Evolutionary conservation across 176 grass and related monocot genomes (phyloP).

Genomic region (Oryza officinalis): DNA sequence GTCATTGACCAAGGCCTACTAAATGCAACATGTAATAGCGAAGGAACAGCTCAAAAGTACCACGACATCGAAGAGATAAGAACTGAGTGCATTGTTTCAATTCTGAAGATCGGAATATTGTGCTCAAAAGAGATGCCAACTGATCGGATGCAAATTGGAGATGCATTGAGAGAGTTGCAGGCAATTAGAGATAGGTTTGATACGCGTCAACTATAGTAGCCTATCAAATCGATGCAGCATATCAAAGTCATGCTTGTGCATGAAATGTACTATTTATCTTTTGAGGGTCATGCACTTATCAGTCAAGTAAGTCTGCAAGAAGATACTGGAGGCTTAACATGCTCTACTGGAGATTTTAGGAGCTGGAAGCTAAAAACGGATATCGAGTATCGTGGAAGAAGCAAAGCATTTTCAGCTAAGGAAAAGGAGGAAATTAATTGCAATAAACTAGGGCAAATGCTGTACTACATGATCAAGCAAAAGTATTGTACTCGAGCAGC

Average conservation of each 20-base stretch:
- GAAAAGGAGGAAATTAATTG: neutral
- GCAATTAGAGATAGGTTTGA: neutral
- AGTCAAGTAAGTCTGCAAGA: neutral
- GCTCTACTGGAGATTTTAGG: neutral
- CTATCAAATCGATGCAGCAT: neutral
- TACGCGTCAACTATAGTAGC: neutral
- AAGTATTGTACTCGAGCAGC: too few relatives aligned
- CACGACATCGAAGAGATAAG: neutral
- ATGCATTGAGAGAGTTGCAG: constrained; percentile 30
- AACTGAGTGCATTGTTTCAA: neutral
- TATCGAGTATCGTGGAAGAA: neutral
- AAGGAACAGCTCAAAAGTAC: neutral
- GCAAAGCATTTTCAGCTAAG: neutral
- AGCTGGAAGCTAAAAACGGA: neutral
- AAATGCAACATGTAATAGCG: neutral
- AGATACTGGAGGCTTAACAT: neutral
- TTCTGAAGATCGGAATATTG: constrained; percentile 2
- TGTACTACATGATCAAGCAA: neutral
- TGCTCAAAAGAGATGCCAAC: constrained; percentile 15
- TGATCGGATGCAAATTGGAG: constrained; percentile 7
- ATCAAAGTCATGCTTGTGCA: too few relatives aligned
- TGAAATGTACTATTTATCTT: too few relatives aligned
- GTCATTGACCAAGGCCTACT: neutral
- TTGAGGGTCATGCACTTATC: too few relatives aligned
- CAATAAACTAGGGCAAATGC: neutral